Percentiles rank a stretch among this genome's conserved stretches.
phyloP scores from a whole-genome alignment of 768 basidiomycete species.

The Amanita polypyramis region DNA sequence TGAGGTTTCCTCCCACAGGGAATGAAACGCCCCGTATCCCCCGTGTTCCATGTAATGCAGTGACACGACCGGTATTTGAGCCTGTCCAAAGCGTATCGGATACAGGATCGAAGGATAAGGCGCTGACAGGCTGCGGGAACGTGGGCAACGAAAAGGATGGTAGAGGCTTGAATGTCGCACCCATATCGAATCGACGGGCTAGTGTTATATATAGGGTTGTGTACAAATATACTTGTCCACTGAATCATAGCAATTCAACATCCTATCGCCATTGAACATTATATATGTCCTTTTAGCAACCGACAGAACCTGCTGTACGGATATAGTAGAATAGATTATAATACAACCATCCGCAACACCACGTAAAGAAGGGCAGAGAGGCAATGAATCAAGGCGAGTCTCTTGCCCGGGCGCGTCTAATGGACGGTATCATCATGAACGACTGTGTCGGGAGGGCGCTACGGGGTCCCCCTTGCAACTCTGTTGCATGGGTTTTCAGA shows the following conservation, averaged over 20 bases:
- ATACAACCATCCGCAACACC: not conserved
- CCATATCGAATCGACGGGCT: slow-evolving; percentile 11
- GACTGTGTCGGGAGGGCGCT: slow-evolving; percentile 12
- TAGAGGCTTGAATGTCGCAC: slow-evolving; percentile 22
- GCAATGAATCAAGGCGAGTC: not conserved
- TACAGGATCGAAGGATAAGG: slow-evolving; percentile 83
- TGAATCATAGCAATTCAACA: no score
- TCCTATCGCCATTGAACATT: not conserved
- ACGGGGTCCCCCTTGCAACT: not conserved
- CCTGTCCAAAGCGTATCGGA: slow-evolving; percentile 89
- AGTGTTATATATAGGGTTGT: not conserved
- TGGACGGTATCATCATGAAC: slow-evolving; percentile 12
- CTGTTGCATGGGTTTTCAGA: not conserved
- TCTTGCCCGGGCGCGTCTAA: slow-evolving; percentile 9
- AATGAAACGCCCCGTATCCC: slow-evolving; percentile 65
- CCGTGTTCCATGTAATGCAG: slow-evolving; percentile 53
- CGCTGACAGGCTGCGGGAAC: slow-evolving; percentile 49
- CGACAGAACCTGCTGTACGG: not conserved
- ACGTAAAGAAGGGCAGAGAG: not conserved
- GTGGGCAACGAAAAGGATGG: slow-evolving; percentile 21
- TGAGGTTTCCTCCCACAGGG: slow-evolving; percentile 54
- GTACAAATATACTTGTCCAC: not conserved
- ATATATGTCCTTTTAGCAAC: not conserved
- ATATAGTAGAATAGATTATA: slow-evolving; percentile 2
- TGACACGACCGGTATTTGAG: slow-evolving; percentile 55